Percentiles rank a stretch among this genome's conserved stretches.
phyloP scores from a whole-genome alignment of 345 rosid genomes.

The Linum trigynum region DNA sequence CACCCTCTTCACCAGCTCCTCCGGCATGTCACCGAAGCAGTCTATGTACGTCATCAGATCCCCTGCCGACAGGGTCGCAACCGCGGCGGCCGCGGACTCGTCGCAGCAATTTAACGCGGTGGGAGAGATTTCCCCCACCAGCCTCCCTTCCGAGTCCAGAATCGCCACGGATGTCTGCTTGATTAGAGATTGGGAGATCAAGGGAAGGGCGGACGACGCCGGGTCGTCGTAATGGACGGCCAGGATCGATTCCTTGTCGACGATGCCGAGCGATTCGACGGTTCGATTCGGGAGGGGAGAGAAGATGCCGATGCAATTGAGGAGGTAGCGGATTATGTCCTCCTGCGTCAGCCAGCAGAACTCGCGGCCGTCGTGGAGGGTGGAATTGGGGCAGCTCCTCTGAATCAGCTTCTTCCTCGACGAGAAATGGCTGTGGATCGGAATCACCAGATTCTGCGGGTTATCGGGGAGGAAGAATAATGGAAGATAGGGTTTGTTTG shows the following conservation, averaged over 20 bases:
- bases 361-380: conserved; percentile 35
- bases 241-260: conserved; percentile 22
- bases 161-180: conserved; percentile 45
- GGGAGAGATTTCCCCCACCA: conserved; percentile 51
- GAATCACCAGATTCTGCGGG: conserved; percentile 1
- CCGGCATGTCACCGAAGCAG: conserved; percentile 32
- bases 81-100: conserved; percentile 37
- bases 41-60: conserved; percentile 53
- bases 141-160: conserved; percentile 25
- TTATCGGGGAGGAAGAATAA: too few species aligned
- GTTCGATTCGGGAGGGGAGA: conserved; percentile 29
- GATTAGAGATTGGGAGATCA: conserved; percentile 26
- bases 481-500: too few species aligned
- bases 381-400: conserved; percentile 17
- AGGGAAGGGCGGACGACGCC: conserved; percentile 29
- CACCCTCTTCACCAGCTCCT: conserved; percentile 33
- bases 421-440: not conserved
- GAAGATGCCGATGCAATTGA: conserved; percentile 41
- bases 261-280: conserved; percentile 39
- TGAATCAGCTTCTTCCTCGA: conserved; percentile 27
- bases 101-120: conserved; percentile 31
- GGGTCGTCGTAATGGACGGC: conserved; percentile 38
- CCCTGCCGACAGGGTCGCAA: conserved; percentile 42
- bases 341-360: conserved; percentile 65
- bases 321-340: conserved; percentile 48